Percentiles rank a stretch among this genome's conserved stretches.
Evolutionary conservation across 2,329 filamentous ascomycete species (phyloP).

Genomic region (Phaeosphaeriaceae sp.): DNA sequence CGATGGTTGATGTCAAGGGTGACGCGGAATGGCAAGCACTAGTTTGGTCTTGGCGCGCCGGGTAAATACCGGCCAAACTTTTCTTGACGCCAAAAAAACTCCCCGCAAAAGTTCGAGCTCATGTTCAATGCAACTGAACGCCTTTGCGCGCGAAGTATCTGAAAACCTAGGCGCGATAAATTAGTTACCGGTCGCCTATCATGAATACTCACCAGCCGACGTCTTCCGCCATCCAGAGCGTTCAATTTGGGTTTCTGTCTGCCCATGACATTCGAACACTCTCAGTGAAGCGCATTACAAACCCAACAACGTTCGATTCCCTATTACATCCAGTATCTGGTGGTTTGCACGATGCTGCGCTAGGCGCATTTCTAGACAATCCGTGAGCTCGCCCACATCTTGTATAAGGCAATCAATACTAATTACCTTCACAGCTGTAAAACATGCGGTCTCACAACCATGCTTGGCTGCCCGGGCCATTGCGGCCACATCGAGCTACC

Average conservation of each 20-base stretch:
- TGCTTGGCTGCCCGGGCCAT: conserved; percentile 83
- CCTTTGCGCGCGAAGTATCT: conserved; percentile 20
- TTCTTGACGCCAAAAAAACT: conserved; percentile 33
- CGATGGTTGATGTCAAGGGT: conserved; percentile 9
- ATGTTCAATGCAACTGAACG: conserved; percentile 7
- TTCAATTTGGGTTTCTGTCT: conserved; percentile 88
- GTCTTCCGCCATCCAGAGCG: conserved; percentile 79
- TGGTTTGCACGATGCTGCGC: conserved; percentile 88
- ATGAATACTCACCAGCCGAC: conserved; percentile 72
- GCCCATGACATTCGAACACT: conserved; percentile 83
- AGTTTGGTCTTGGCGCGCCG: conserved; percentile 22
- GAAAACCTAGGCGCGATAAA: conserved; percentile 19
- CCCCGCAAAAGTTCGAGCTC: conserved; percentile 18
- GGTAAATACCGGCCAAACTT: conserved; percentile 36
- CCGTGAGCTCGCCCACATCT: conserved; percentile 62
- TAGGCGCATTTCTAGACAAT: conserved; percentile 88
- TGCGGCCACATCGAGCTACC: conserved; percentile 94
- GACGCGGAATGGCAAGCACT: conserved; percentile 19
- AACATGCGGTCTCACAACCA: conserved; percentile 85
- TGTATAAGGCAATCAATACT: conserved; percentile 5
- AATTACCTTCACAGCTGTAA: conserved; percentile 69
- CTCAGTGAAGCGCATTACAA: conserved; percentile 93
- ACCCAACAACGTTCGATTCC: conserved; percentile 91
- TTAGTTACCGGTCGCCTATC: conserved; percentile 10
- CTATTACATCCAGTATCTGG: conserved; percentile 87